These are phyloP conservation scores for Tuber aestivum DNA, from an alignment of 495 filamentous ascomycete species.

Conservation along the genomic window DNA sequence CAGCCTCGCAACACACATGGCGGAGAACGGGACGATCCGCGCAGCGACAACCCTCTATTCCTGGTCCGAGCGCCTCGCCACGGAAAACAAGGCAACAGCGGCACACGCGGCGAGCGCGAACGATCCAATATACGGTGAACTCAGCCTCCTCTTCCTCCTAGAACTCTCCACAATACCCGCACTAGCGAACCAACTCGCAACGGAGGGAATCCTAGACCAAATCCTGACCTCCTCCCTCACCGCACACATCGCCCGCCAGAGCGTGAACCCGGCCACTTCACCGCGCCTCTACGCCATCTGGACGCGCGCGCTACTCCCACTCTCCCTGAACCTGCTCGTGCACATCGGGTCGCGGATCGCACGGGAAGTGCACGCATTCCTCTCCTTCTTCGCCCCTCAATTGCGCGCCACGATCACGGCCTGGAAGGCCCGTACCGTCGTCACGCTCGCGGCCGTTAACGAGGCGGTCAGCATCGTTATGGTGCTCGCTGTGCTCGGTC, in stretches of 20 bases:
- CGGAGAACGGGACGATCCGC: conserved; percentile 60
- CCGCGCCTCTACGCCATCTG: conserved; percentile 70
- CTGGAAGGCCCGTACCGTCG: conserved; percentile 30
- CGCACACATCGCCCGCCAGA: conserved; percentile 60
- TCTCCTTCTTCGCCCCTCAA: conserved; percentile 45
- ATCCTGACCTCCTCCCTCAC: conserved; percentile 71
- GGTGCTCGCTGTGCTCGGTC: conserved; percentile 36
- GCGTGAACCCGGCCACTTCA: conserved; percentile 57
- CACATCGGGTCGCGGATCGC: conserved; percentile 72
- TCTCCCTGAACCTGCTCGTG: conserved; percentile 83
- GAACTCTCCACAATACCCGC: conserved; percentile 75
- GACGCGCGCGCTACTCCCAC: conserved; percentile 76
- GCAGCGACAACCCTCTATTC: conserved; percentile 83
- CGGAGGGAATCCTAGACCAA: conserved; percentile 70
- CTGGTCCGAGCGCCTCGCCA: conserved; percentile 74
- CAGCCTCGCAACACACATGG: conserved; percentile 58
- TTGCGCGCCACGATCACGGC: conserved; percentile 24
- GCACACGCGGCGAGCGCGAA: conserved; percentile 37
- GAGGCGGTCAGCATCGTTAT: conserved; percentile 37
- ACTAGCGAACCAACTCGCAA: conserved; percentile 81
- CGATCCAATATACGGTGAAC: conserved; percentile 91
- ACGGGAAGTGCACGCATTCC: conserved; percentile 74
- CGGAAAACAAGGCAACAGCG: background rate
- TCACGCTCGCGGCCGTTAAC: conserved; percentile 35
- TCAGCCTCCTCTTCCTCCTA: conserved; percentile 78